A percentile compares a stretch with the other conserved stretches of the same genome.
These are phyloP conservation scores for Coemansia aciculifera DNA, from an alignment of 192 early-diverging fungal genomes.

Conservation along the genomic window DNA sequence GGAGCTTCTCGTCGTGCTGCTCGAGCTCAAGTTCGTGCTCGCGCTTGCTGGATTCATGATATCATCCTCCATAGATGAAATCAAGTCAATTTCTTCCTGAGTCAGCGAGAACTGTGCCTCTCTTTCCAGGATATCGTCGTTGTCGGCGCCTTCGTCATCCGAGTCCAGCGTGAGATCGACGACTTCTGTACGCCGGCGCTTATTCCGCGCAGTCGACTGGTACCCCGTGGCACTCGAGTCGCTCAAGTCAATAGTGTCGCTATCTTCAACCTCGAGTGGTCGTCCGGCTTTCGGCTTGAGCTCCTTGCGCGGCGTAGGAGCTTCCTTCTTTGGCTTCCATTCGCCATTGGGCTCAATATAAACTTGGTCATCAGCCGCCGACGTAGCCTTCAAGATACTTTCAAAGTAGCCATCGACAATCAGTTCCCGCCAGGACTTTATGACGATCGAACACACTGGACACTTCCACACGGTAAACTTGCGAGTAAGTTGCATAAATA, in stretches of 20 bases:
- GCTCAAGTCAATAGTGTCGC: constrained; percentile 34
- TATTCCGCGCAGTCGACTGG: constrained; percentile 8
- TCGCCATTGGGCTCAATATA: constrained; percentile 39
- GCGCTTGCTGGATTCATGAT: neutral
- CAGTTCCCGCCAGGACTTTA: constrained; percentile 57
- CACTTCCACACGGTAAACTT: constrained; percentile 70
- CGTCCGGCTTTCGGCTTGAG: constrained; percentile 6
- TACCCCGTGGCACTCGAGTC: constrained; percentile 9
- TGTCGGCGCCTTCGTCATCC: constrained; percentile 16
- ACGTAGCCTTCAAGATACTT: constrained; percentile 35
- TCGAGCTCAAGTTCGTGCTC: constrained; percentile 3
- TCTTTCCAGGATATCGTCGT: constrained; percentile 6
- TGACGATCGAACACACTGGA: constrained; percentile 68
- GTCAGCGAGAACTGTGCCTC: constrained; percentile 20
- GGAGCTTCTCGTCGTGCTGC: neutral
- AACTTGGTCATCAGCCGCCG: constrained; percentile 38
- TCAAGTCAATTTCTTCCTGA: constrained; percentile 41
- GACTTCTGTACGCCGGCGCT: constrained; percentile 57
- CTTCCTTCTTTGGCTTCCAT: constrained; percentile 42
- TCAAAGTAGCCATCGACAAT: constrained; percentile 69
- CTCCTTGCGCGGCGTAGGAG: constrained; percentile 44
- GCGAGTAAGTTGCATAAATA: constrained; percentile 72
- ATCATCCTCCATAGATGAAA: constrained; percentile 15
- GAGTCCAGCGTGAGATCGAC: constrained; percentile 67
- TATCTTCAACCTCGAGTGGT: constrained; percentile 14